Base-by-base conservation (phyloP, 2,329 filamentous ascomycete genomes). In the Diplodia sapinea region DNA sequence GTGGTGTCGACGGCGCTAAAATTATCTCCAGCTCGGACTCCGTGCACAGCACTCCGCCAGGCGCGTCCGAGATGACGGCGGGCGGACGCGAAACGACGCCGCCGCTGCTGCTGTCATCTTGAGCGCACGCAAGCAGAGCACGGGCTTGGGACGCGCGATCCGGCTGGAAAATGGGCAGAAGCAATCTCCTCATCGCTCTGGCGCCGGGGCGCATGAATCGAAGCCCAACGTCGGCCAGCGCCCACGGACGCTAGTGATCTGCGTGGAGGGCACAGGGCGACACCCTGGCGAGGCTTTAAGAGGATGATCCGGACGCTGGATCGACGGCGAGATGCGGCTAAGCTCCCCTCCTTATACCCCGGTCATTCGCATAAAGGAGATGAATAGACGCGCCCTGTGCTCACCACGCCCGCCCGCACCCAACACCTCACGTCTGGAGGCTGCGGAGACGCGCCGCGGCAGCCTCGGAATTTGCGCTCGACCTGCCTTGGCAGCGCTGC, bases 261-360 rank as follows among this genome's bases (percentile, higher is more conserved):
- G 47, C 63, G 63, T 49, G 26, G 20, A 47, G 43, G 43, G 43
- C 43, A 20, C 36, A 55, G 62, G 62, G 47, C 50, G 63, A 47
- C 51, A 29, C 63, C 63, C 63, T 49, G 63, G 63, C 63, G 63
- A 65, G 63, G 63, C 63, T 65, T 65, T 65, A 50, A 54, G 50
- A 38, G 49, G 49, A 38, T 33, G 63, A 65, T 56, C 63, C 50
- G 63, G 29, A 31, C 9, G 63, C 40, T 29, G 62, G 63, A 66
- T 66, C 63, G 63, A 66, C 63, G 51, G 51, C 26, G 29, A 52
- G 50, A 65, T 55, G 47, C 36, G 36, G 52, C 49, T 54, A 47
- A 33, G 40, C 40, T 62, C 40, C 57, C 47, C n/a, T 47, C n/a
- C 43, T 47, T 50, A 23, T 33, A 51, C 61, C 61, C 61, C 61